phyloP scores from a whole-genome alignment of 306 rosid genomes.

The Alnus glutinosa region DNA sequence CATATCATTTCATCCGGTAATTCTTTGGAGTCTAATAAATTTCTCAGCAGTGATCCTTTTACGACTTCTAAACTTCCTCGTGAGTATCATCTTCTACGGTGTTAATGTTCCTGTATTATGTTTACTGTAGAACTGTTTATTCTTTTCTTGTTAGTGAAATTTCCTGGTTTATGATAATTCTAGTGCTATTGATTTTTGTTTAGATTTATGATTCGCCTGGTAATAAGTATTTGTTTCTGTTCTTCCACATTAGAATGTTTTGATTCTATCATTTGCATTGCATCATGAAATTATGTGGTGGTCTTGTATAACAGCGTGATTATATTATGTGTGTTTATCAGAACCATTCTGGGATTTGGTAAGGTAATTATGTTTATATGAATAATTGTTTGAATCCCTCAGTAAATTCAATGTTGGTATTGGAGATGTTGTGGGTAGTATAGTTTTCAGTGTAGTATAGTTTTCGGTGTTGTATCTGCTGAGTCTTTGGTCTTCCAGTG shows the following conservation, averaged over 20 bases:
- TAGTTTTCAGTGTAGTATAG: not conserved
- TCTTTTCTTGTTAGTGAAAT: not conserved
- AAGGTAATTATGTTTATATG: not conserved
- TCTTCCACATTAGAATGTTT: not conserved
- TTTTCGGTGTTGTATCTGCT: not conserved
- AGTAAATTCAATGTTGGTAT: not conserved
- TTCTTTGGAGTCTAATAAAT: constrained; percentile 26
- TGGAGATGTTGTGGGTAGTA: not conserved
- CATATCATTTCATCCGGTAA: constrained; percentile 24
- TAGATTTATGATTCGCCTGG: not conserved
- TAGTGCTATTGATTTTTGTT: not conserved
- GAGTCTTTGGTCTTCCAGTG: not conserved
- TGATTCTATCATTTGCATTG: not conserved
- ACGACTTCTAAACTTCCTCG: constrained; percentile 26
- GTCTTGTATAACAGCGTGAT: not conserved
- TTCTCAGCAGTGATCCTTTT: constrained; percentile 35
- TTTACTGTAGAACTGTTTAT: not conserved
- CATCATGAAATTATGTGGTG: not conserved
- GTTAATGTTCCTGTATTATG: constrained; percentile 1
- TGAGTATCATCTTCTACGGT: constrained; percentile 31
- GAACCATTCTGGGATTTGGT: not conserved
- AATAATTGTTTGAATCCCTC: not conserved
- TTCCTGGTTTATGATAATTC: not conserved
- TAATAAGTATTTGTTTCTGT: not conserved
- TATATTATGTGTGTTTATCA: not conserved